Percentiles rank a stretch among this genome's conserved stretches.
Evolutionary conservation across 1,284 basidiomycete species (phyloP).

Genomic region (Phlebopus sp.): DNA sequence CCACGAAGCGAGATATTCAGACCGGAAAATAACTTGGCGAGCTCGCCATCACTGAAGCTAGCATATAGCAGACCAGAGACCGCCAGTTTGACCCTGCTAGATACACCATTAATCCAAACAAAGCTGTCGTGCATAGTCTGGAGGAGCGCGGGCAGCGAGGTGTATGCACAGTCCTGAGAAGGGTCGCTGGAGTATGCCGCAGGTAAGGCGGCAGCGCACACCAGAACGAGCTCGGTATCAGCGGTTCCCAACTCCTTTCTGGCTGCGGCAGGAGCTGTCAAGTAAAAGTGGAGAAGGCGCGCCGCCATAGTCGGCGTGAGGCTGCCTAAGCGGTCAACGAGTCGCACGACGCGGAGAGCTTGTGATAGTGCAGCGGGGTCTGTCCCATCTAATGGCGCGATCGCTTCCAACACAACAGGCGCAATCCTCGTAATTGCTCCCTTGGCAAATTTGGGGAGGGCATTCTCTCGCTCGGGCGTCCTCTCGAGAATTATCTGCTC

Average conservation of each 20-base stretch:
- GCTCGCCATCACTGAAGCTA: conserved; percentile 16
- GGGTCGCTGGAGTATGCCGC: conserved; percentile 9
- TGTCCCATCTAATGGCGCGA: not conserved
- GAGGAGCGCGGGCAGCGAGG: conserved; percentile 23
- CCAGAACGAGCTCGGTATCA: conserved; percentile 33
- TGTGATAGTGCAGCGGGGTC: conserved; percentile 9
- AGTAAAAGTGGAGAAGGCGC: conserved; percentile 30
- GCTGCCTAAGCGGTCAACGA: conserved; percentile 16
- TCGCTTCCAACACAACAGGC: conserved; percentile 16
- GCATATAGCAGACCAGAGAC: conserved; percentile 28
- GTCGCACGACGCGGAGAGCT: conserved; percentile 14
- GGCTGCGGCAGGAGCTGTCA: conserved; percentile 19
- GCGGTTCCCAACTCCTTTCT: conserved; percentile 16
- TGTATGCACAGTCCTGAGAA: conserved; percentile 11
- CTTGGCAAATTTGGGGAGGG: conserved; percentile 17
- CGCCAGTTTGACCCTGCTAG: conserved; percentile 18
- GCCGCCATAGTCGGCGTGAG: conserved; percentile 13
- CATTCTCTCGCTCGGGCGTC: conserved; percentile 10
- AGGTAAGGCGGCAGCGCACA: conserved; percentile 23
- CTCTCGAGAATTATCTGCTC: not conserved
- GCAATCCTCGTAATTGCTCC: conserved; percentile 14
- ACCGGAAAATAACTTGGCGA: conserved; percentile 24
- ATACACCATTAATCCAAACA: conserved; percentile 19
- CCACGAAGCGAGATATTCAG: conserved; percentile 18
- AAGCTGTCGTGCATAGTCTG: conserved; percentile 17